phyloP scores from a whole-genome alignment of 768 basidiomycete species.

The Exidia glandulosa region DNA sequence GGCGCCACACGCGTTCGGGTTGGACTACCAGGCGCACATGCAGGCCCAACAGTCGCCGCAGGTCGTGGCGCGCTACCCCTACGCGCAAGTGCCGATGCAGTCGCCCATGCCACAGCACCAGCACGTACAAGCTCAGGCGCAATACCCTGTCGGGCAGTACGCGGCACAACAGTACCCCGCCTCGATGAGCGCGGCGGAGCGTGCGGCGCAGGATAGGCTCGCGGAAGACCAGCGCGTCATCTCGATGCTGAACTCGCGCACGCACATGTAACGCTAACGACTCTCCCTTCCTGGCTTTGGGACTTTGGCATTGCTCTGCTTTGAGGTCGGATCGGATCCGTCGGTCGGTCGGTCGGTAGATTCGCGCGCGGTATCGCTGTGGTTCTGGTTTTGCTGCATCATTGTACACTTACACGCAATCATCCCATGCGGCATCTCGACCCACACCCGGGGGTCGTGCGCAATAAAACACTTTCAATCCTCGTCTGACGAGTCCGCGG shows the following conservation, averaged over 20 bases:
- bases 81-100: neutral
- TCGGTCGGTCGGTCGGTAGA: neutral
- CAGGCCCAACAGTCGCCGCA: neutral
- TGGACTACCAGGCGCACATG: neutral
- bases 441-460: neutral
- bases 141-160: neutral
- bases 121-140: neutral
- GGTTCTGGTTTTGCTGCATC: neutral
- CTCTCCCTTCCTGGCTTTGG: neutral
- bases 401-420: neutral
- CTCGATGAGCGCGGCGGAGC: slow-evolving; percentile 20
- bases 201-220: slow-evolving; percentile 19
- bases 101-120: neutral
- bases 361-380: neutral
- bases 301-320: neutral
- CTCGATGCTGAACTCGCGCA: slow-evolving; percentile 41
- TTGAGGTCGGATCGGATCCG: neutral
- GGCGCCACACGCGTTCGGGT: neutral
- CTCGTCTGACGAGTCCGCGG: slow-evolving; percentile 50
- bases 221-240: slow-evolving; percentile 54
- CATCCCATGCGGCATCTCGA: neutral
- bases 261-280: slow-evolving; percentile 15
- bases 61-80: neutral
- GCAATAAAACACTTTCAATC: slow-evolving; percentile 24
- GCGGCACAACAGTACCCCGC: slow-evolving; percentile 14